Conservation (phyloP, 208 protist genomes). For the Lotmaria passim region DNA sequence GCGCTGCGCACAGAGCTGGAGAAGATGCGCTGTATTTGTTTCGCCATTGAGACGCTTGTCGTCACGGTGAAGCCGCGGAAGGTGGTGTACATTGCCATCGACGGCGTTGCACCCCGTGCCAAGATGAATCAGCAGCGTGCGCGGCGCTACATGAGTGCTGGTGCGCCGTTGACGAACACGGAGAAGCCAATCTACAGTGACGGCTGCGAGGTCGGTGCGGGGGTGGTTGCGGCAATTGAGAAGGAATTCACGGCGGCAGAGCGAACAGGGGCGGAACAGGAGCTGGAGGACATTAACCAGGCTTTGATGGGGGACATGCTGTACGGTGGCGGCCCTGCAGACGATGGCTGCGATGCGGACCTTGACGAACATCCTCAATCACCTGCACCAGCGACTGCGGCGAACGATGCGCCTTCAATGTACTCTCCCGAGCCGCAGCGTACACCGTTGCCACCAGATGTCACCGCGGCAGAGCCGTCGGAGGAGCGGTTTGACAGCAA, state of each 20-base stretch:
- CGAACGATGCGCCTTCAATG: background rate
- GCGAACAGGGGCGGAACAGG: slow-evolving; percentile 37
- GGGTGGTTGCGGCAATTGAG: slow-evolving; percentile 45
- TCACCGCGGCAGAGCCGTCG: background rate
- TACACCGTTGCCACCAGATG: background rate
- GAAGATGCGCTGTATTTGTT: slow-evolving; percentile 88
- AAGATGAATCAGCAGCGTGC: slow-evolving; percentile 99
- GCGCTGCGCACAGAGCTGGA: slow-evolving; percentile 69
- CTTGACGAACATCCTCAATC: too few relatives aligned
- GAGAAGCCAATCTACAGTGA: slow-evolving; percentile 20
- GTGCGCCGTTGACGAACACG: slow-evolving; percentile 32
- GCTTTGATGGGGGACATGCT: slow-evolving; percentile 50
- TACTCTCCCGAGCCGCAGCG: background rate
- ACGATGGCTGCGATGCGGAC: background rate
- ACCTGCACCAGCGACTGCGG: background rate
- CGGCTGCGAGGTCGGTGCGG: slow-evolving; percentile 6
- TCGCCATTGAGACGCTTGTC: slow-evolving; percentile 97
- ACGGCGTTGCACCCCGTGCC: slow-evolving; percentile 98
- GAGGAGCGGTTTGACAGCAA: slow-evolving; percentile 95
- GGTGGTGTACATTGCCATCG: slow-evolving; percentile 97
- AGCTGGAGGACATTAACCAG: slow-evolving; percentile 55
- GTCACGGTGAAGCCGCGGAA: slow-evolving; percentile 92
- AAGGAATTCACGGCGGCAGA: slow-evolving; percentile 60
- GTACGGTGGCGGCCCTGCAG: slow-evolving; percentile 62
- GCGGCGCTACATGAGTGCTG: slow-evolving; percentile 82